Evolutionary conservation across 345 rosid species (phyloP), one percentile per base, ranked within the genome.

Genomic region (Brassica juncea): DNA sequence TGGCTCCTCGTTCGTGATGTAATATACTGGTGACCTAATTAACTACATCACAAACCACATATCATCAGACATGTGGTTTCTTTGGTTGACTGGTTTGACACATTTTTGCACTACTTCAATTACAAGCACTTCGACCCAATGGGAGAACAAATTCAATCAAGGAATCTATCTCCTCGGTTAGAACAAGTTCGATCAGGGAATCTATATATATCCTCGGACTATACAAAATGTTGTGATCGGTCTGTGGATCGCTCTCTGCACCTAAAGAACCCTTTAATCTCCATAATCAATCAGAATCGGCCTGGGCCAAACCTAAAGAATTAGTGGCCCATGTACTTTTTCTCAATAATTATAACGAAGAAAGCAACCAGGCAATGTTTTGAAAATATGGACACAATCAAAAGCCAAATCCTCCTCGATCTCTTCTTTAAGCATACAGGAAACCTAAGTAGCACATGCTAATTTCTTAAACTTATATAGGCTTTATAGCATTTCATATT

Each of bases 21-120:
- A 78, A 65, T 9, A 72, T 65, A 12, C 32, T 78, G 81, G 61
- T 72, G 47, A 72, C 81, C 77, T 78, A 70, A 63, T 15, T 70
- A 52, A 39, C 8, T n/a, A 55, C 3, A 47, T 35, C 58, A 69
- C 70, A 54, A 57, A 71, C 19, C 19, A 19, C 54, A 68, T 12
- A 76, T 27, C 2, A 52, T 31, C 8, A 4, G 76, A 71, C 81
- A 77, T 66, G 11, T 71, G 74, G 74, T 70, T 59, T 32, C 64
- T 70, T 69, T 61, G 35, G 7, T 23, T 7, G 35, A 60, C 25
- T 60, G 6, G 4, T 70, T 9, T 14, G 60, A 54, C 15, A 39
- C 30, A 27, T 57, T 60, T 28, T 39, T 5, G 2, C 27, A 25
- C n/a, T 58, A 37, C 11, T 9, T 19, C 19, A 25, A 3, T 27